Base-by-base conservation (phyloP, 352 stramenopile genomes). In the Elongisporangium senticosum region DNA sequence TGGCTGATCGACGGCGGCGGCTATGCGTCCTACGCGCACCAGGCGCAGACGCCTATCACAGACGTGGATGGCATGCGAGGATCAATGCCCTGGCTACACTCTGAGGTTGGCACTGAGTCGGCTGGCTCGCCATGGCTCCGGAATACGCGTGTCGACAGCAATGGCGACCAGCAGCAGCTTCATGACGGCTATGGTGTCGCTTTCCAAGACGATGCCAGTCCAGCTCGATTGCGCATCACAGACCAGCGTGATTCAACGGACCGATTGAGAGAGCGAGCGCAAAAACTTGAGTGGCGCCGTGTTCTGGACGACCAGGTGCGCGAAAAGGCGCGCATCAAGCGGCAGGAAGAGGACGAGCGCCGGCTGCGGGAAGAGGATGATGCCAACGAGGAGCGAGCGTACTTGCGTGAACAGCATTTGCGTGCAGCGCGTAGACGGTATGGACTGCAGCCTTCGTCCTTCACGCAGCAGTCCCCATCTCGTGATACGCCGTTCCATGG, bases 241-340 rank as follows among this genome's bases (percentile, higher is more conserved):
- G 80, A 89, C 53, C 63, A 86, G 55, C 66, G 70, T 24, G 67
- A 77, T n/a, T 53, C 75, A 15, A 78, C 65, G n/a, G 66, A 90
- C 11, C 72, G 83, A 7, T 58, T 86, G 51, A 64, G 75, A 0
- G 83, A 89, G 59, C 77, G 78, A 43, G 74, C 76, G 14, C 79
- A 89, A 57, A 75, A 90, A 57, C 67, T 93, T 53, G 79, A 89
- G 59, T 90, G 79, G 83, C 80, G 71, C 47, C 62, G 73, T 14
- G 54, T 87, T 1, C 62, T 93, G 59, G 83, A 93, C 54, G 80
- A 88, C 28, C 83, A 93, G 53, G 71, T 90, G 55, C 71, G 79
- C 33, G 83, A 93, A 20, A 90, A 93, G 22, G 68, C 74, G 37
- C 60, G 75, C n/a, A 51, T 86, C 3, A 74, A 77, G 49, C 59